These are phyloP conservation scores for Yamadazyma dushanensis DNA, from an alignment of 1,139 yeast species.

Conservation along the genomic window DNA sequence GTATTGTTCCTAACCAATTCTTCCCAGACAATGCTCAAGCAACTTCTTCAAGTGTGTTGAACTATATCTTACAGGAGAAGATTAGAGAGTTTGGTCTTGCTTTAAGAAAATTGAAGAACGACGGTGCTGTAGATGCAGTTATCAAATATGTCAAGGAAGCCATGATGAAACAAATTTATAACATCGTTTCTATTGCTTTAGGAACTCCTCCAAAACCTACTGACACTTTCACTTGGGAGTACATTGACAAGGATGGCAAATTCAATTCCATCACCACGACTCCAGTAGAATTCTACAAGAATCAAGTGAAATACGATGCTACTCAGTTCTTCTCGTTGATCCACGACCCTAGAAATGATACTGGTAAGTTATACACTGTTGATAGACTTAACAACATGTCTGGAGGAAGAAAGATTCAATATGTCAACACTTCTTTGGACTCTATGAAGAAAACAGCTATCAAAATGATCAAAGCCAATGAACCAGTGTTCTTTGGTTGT, in stretches of 20 bases:
- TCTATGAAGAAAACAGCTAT: slow-evolving; percentile 61
- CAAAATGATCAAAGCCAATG: slow-evolving; percentile 64
- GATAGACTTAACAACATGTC: slow-evolving; percentile 72
- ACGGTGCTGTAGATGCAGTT: slow-evolving; percentile 24
- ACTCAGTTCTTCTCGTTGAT: slow-evolving; percentile 62
- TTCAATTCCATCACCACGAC: slow-evolving; percentile 54
- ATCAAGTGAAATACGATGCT: slow-evolving; percentile 54
- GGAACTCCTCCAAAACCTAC: slow-evolving; percentile 78
- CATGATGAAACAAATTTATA: slow-evolving; percentile 63
- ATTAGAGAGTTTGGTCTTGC: slow-evolving; percentile 74
- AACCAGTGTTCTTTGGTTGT: slow-evolving; percentile 82
- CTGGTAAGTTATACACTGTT: slow-evolving; percentile 61
- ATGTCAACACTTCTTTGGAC: slow-evolving; percentile 64
- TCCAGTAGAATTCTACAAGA: slow-evolving; percentile 61
- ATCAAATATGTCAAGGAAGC: slow-evolving; percentile 36
- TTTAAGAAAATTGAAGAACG: slow-evolving; percentile 48
- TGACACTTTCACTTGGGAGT: slow-evolving; percentile 72
- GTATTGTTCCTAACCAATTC: slow-evolving; percentile 68
- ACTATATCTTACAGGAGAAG: slow-evolving; percentile 61
- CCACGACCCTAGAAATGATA: slow-evolving; percentile 77
- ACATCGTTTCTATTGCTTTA: slow-evolving; percentile 61
- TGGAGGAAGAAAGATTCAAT: slow-evolving; percentile 66
- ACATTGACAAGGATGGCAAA: slow-evolving; percentile 68
- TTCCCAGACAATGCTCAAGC: slow-evolving; percentile 76
- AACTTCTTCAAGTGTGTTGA: slow-evolving; percentile 54